phyloP scores from a whole-genome alignment of 441 rosid species.

The Pelargonium citronellum region DNA sequence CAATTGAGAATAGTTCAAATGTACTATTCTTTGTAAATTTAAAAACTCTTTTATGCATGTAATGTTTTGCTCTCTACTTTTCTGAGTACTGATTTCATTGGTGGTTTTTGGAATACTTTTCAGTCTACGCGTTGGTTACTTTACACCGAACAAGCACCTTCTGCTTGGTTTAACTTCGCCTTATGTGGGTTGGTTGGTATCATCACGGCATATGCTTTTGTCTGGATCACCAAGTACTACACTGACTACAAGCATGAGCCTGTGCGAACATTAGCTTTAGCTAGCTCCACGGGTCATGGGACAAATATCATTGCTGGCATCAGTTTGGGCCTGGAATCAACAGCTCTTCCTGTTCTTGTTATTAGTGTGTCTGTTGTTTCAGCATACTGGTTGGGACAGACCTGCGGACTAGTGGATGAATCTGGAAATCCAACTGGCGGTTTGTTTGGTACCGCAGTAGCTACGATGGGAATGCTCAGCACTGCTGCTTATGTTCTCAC shows the following conservation, averaged over 20 bases:
- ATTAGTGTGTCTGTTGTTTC: constrained; percentile 73
- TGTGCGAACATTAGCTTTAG: constrained; percentile 79
- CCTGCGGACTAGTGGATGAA: constrained; percentile 90
- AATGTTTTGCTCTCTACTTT: constrained; percentile 13
- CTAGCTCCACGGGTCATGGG: constrained; percentile 97
- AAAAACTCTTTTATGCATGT: constrained; percentile 12
- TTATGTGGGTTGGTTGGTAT: constrained; percentile 94
- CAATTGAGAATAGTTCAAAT: background rate
- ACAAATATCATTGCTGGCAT: constrained; percentile 97
- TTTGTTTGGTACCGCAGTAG: constrained; percentile 95
- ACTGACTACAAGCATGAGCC: constrained; percentile 98
- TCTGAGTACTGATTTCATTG: constrained; percentile 27
- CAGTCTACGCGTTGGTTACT: constrained; percentile 99
- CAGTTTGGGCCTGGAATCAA: constrained; percentile 96
- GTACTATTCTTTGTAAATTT: constrained; percentile 7
- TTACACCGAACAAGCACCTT: constrained; percentile 88
- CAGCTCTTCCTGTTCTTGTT: constrained; percentile 93
- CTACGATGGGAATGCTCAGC: constrained; percentile 99
- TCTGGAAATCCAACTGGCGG: constrained; percentile 82
- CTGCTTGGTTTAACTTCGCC: constrained; percentile 92
- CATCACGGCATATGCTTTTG: constrained; percentile 84
- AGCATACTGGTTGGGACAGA: constrained; percentile 90
- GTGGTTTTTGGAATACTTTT: constrained; percentile 23
- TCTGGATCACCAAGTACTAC: constrained; percentile 90
- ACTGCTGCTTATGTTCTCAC: constrained; percentile 98